phyloP scores from a whole-genome alignment of 768 basidiomycete genomes.

The Daedaleopsis nitida region DNA sequence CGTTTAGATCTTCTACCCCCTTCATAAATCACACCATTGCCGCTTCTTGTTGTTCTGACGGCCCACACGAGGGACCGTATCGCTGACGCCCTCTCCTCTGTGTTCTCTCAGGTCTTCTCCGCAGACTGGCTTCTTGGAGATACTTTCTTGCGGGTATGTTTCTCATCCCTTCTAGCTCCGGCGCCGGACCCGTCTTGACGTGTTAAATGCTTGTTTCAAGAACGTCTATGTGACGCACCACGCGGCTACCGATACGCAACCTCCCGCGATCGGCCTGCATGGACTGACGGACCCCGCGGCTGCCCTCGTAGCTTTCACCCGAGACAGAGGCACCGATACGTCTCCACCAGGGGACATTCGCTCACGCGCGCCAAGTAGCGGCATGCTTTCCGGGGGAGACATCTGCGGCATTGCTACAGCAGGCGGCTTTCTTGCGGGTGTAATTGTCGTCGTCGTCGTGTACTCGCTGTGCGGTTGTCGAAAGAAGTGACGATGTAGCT shows the following conservation, averaged over 20 bases:
- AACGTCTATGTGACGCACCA: conserved; percentile 59
- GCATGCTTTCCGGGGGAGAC: conserved; percentile 21
- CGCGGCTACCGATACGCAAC: conserved; percentile 38
- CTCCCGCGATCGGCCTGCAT: conserved; percentile 49
- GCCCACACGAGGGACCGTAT: conserved; percentile 4
- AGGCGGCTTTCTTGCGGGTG: conserved; percentile 41
- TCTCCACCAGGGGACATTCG: conserved; percentile 26
- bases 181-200: conserved; percentile 15
- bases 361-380: conserved; percentile 10
- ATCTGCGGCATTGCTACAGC: conserved; percentile 32
- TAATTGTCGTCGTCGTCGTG: conserved; percentile 26
- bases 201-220: conserved; percentile 30
- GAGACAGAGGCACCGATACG: conserved; percentile 45
- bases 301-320: conserved; percentile 42
- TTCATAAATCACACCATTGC: background rate
- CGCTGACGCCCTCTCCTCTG: conserved; percentile 7
- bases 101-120: conserved; percentile 43
- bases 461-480: conserved; percentile 6
- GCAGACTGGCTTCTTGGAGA: conserved; percentile 68
- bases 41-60: conserved; percentile 4
- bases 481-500: conserved; percentile 1
- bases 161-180: background rate
- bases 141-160: conserved; percentile 52
- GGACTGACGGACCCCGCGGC: conserved; percentile 42
- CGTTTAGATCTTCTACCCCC: conserved; percentile 15